phyloP scores from a whole-genome alignment of 306 rosid species.

The Begonia loranthoides region DNA sequence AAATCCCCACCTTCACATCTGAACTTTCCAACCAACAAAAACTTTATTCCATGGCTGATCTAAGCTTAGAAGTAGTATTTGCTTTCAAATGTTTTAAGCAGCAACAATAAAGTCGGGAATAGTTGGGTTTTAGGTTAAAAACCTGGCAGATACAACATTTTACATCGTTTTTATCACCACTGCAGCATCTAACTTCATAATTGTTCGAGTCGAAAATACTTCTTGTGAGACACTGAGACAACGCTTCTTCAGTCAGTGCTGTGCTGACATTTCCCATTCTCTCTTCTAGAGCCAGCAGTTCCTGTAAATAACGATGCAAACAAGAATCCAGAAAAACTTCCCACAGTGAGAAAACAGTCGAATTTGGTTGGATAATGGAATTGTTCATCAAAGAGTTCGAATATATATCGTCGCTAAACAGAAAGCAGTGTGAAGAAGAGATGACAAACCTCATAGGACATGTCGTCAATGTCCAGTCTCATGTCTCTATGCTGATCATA shows the following conservation, averaged over 20 bases:
- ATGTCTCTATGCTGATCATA: slow-evolving; percentile 93
- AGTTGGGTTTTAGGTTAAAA: slow-evolving; percentile 3
- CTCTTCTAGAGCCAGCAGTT: slow-evolving; percentile 89
- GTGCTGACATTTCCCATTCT: slow-evolving; percentile 97
- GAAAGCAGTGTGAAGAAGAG: neutral
- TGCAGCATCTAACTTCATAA: slow-evolving; percentile 15
- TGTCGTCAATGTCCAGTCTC: slow-evolving; percentile 97
- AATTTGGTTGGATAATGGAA: no score
- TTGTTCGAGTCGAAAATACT: slow-evolving; percentile 28
- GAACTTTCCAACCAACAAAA: no score
- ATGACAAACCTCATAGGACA: slow-evolving; percentile 91
- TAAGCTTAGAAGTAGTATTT: no score
- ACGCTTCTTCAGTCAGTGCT: slow-evolving; percentile 73
- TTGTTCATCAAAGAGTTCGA: no score
- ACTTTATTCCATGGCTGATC: neutral
- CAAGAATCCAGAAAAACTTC: no score
- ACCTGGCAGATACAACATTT: slow-evolving; percentile 98
- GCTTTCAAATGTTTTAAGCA: no score
- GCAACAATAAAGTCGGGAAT: neutral
- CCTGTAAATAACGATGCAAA: slow-evolving; percentile 29
- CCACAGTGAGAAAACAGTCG: no score
- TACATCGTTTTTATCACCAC: slow-evolving; percentile 42
- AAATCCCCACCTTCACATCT: no score
- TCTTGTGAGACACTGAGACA: slow-evolving; percentile 52
- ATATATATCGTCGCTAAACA: no score